Base-by-base conservation (phyloP, 352 stramenopile species). In the Phytophthora parvispora region DNA sequence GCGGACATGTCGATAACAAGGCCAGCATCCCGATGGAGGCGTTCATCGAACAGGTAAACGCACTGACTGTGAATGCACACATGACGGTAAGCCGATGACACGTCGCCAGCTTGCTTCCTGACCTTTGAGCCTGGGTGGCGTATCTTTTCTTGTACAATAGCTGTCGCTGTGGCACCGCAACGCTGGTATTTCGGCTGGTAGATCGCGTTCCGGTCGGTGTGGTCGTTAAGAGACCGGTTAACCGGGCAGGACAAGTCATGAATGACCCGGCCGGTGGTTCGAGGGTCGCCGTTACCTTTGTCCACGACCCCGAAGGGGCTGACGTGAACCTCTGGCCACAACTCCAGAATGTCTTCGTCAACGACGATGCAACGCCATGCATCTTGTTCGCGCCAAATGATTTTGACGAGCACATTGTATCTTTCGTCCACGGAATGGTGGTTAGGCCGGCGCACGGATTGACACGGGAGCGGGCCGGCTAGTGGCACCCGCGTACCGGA, bases 1-100 rank as follows among this genome's bases (percentile, higher is more conserved):
- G 40, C 29, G 6, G 16, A 60, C 6, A 66, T 48, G 40, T 78
- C 64, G 5, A 78, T 56, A 36, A 77, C 67, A 15, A 74, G 29
- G 9, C 38, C 50, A n/a, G 56, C 58, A 18, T 57, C 34, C 2
- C 38, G 20, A 0, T 51, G 31, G 20, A 74, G 51, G 0, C 10
- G 15, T 0, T 29, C 64, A 5, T 28, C 54, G 16, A 74, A 70
- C 12, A 74, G 13, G 16, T 66, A 10, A 0, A 56, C 55, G 3
- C 9, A 52, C 1, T 60, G 2, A 20, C 52, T 71, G 51, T 78
- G 60, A 15, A 66, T 50, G 25, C 45, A 42, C 16, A 55, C 3
- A 13, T 74, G 64, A 2, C 64, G 53, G 22, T 66, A 71, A 16
- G 70, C 64, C 0, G 22, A 42, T 0, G 54, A 15, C 6, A 78